Evolutionary conservation across 495 filamentous ascomycete species (phyloP).

Genomic region (Corynascus novoguineensis): DNA sequence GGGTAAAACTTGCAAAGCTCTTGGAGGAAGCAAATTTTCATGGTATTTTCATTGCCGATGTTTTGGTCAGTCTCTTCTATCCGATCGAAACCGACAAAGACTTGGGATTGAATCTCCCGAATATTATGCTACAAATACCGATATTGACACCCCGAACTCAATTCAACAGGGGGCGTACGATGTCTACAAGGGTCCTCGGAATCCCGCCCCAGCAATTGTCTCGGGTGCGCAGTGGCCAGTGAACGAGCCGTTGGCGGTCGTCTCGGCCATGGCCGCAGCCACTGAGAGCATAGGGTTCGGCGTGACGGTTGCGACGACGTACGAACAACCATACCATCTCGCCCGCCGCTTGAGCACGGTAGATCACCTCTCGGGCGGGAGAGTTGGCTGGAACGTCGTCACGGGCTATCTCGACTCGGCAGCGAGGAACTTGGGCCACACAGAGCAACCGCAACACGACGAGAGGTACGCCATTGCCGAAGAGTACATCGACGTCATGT

Average conservation of each 20-base stretch:
- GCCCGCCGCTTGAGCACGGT: constrained; percentile 59
- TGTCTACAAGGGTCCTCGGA: constrained; percentile 50
- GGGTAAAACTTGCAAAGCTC: constrained; percentile 52
- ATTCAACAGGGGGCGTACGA: constrained; percentile 49
- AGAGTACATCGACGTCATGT: constrained; percentile 63
- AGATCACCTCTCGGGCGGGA: constrained; percentile 62
- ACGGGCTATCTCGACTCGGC: constrained; percentile 64
- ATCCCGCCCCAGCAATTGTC: constrained; percentile 51
- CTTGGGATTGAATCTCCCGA: too few relatives aligned
- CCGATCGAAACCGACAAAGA: neutral
- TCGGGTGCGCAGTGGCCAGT: constrained; percentile 66
- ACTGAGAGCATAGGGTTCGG: constrained; percentile 61
- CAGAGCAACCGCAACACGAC: constrained; percentile 56
- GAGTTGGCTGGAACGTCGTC: constrained; percentile 47
- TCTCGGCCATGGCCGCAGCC: constrained; percentile 44
- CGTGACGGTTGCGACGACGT: constrained; percentile 60
- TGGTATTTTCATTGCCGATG: constrained; percentile 55
- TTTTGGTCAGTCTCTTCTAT: constrained; percentile 6
- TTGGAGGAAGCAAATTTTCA: constrained; percentile 56
- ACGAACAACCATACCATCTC: constrained; percentile 66
- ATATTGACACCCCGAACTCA: neutral
- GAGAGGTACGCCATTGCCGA: constrained; percentile 62
- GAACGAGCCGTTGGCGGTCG: constrained; percentile 44
- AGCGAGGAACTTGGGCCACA: constrained; percentile 54
- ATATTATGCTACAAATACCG: too few relatives aligned